A percentile compares a stretch with the other conserved stretches of the same genome.
Evolutionary conservation across 768 basidiomycete species (phyloP).

Genomic region (Agaricus blazei): DNA sequence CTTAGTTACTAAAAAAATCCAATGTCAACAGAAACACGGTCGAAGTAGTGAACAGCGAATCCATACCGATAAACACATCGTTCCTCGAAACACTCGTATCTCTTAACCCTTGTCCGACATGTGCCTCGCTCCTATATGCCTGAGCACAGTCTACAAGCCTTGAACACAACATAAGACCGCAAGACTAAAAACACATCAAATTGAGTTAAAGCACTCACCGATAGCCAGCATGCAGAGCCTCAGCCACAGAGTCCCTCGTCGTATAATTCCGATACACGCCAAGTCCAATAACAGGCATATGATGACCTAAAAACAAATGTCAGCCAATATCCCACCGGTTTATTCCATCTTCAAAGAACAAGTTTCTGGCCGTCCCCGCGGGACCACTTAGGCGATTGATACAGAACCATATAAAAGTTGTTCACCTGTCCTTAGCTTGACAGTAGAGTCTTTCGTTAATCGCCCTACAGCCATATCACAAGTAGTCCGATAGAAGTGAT

Average conservation of each 20-base stretch:
- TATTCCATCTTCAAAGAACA: too few species aligned
- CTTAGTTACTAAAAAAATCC: slow-evolving; percentile 53
- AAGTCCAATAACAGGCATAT: slow-evolving; percentile 64
- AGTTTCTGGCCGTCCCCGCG: too few species aligned
- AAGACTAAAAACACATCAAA: background rate
- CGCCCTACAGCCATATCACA: too few species aligned
- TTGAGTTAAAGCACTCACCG: slow-evolving; percentile 12
- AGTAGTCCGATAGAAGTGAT: too few species aligned
- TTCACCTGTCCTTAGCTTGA: too few species aligned
- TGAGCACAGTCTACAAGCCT: slow-evolving; percentile 78
- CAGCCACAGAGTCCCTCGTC: slow-evolving; percentile 47
- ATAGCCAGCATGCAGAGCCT: slow-evolving; percentile 66
- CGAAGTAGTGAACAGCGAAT: background rate
- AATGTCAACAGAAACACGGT: background rate
- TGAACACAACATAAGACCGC: background rate
- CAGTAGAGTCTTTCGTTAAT: too few species aligned
- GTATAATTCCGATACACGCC: slow-evolving; percentile 68
- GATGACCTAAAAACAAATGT: slow-evolving; percentile 30
- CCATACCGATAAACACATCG: slow-evolving; percentile 70
- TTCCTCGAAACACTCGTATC: slow-evolving; percentile 50
- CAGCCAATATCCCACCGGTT: background rate
- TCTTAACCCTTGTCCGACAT: slow-evolving; percentile 53
- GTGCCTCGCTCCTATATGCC: slow-evolving; percentile 59
- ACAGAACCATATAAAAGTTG: too few species aligned
- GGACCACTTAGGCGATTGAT: too few species aligned